Evolutionary conservation across 768 basidiomycete species (phyloP).

Genomic region (Lactarius sp.): DNA sequence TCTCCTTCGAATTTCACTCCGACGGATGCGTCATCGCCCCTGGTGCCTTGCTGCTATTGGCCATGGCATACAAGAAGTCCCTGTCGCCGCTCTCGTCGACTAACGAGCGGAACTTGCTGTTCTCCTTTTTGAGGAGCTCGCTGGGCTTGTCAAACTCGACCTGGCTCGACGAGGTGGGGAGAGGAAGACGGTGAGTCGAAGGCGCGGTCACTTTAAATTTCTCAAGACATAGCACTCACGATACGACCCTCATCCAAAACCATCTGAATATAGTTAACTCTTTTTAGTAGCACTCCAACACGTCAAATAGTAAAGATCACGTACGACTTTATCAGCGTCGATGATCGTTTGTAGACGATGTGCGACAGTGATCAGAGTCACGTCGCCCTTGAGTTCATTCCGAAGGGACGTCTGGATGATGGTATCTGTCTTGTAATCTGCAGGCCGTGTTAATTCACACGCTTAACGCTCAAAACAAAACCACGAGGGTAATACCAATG

Average conservation of each 20-base stretch:
- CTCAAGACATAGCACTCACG: conserved; percentile 29
- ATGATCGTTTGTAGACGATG: conserved; percentile 56
- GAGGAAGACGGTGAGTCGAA: background rate
- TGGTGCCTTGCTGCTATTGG: background rate
- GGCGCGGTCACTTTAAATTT: background rate
- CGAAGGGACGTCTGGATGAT: conserved; percentile 55
- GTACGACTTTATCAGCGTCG: conserved; percentile 56
- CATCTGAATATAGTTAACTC: conserved; percentile 31
- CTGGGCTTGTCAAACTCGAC: conserved; percentile 47
- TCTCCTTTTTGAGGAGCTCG: conserved; percentile 37
- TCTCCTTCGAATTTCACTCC: background rate
- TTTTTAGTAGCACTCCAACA: background rate
- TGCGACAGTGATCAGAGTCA: conserved; percentile 55
- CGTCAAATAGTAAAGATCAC: conserved; percentile 3
- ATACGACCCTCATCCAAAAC: conserved; percentile 41
- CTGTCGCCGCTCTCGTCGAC: conserved; percentile 40
- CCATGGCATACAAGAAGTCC: conserved; percentile 34
- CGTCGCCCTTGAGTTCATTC: conserved; percentile 38
- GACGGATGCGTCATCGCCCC: background rate
- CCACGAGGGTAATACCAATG: conserved; percentile 32
- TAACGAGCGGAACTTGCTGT: conserved; percentile 33
- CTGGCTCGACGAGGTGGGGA: background rate
- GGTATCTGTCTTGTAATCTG: conserved; percentile 54
- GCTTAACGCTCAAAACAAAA: background rate
- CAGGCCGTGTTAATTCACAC: background rate